phyloP scores from a whole-genome alignment of 768 basidiomycete genomes.

The Trametes maxima region DNA sequence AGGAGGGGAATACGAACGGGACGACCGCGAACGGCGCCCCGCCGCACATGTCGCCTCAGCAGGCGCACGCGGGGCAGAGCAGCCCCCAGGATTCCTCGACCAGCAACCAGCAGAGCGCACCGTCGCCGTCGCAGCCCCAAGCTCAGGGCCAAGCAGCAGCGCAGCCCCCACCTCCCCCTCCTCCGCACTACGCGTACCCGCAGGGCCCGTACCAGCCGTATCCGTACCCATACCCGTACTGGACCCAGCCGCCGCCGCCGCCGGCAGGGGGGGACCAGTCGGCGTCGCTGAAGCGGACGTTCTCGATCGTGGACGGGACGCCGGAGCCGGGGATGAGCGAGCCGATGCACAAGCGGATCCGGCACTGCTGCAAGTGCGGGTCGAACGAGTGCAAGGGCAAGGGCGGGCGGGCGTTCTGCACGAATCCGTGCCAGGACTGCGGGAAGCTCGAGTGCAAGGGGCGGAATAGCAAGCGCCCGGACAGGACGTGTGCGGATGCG shows the following conservation, averaged over 20 bases:
- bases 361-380: constrained; percentile 85
- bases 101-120: constrained; percentile 16
- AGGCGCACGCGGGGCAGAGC: constrained; percentile 29
- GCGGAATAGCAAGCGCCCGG: constrained; percentile 75
- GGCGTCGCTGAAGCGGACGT: constrained; percentile 31
- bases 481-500: constrained; percentile 69
- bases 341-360: constrained; percentile 55
- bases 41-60: constrained; percentile 19
- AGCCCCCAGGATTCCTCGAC: constrained; percentile 10
- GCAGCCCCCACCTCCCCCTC: constrained; percentile 15
- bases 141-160: not conserved
- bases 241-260: constrained; percentile 22
- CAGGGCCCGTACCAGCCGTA: constrained; percentile 26
- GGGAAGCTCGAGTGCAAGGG: constrained; percentile 80
- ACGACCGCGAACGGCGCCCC: not conserved
- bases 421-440: constrained; percentile 78
- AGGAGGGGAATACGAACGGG: too few relatives aligned
- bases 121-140: constrained; percentile 4
- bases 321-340: constrained; percentile 25
- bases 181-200: constrained; percentile 19
- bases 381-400: constrained; percentile 83
- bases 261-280: constrained; percentile 10
- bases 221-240: constrained; percentile 29
- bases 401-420: constrained; percentile 73
- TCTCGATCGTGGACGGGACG: constrained; percentile 29